A percentile compares a stretch with the other conserved stretches of the same genome.
Conservation (phyloP, 2,329 filamentous ascomycete genomes). For the Fusarium sp. region DNA sequence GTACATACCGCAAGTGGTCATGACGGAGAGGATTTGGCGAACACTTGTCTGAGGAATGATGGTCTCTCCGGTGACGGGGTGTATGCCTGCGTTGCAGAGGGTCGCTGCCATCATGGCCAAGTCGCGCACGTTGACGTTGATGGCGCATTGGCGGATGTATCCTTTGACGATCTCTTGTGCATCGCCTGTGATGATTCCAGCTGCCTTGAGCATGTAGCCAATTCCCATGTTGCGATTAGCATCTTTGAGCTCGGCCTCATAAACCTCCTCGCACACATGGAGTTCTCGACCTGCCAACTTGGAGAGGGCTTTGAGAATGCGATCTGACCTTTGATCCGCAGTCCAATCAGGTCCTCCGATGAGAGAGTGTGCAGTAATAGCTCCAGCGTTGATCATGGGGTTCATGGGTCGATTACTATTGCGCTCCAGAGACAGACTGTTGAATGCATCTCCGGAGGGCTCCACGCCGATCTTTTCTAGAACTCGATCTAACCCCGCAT, state of each 20-base stretch:
- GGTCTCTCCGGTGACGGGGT: constrained; percentile 48
- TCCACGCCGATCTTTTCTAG: constrained; percentile 55
- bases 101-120: constrained; percentile 55
- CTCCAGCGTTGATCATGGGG: constrained; percentile 53
- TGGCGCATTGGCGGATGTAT: constrained; percentile 55
- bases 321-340: constrained; percentile 49
- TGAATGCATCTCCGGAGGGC: constrained; percentile 54
- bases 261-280: constrained; percentile 53
- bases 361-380: constrained; percentile 50
- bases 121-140: constrained; percentile 56
- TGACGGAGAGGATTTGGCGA: constrained; percentile 54
- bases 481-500: constrained; percentile 50
- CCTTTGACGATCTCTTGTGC: constrained; percentile 51
- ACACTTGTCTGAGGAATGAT: constrained; percentile 53
- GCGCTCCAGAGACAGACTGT: constrained; percentile 48
- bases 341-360: constrained; percentile 48
- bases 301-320: constrained; percentile 51
- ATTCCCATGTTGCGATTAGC: constrained; percentile 52
- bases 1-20: constrained; percentile 57
- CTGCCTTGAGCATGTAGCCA: constrained; percentile 55
- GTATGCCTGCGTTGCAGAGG: constrained; percentile 52
- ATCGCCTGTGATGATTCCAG: constrained; percentile 52
- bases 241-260: constrained; percentile 51
- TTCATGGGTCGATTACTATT: constrained; percentile 50
- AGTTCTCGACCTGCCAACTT: constrained; percentile 51